phyloP scores from a whole-genome alignment of 495 filamentous ascomycete species.

The Collariella sp. region DNA sequence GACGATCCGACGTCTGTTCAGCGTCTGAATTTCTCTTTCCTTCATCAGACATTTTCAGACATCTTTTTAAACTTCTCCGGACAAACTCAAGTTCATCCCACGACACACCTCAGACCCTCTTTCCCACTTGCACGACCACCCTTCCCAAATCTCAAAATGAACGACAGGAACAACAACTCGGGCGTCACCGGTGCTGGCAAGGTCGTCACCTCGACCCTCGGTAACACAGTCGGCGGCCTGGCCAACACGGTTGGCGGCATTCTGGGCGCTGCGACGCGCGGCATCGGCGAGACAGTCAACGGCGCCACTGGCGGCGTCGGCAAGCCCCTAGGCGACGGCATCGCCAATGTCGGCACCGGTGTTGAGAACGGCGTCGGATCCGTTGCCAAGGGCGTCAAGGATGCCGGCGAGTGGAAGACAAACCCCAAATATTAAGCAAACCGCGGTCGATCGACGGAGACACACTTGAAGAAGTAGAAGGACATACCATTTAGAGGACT shows the following conservation, averaged over 20 bases:
- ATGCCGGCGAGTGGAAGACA: conserved; percentile 60
- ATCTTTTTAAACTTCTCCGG: background rate
- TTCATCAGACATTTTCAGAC: background rate
- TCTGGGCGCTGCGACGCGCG: conserved; percentile 55
- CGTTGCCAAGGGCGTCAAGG: conserved; percentile 56
- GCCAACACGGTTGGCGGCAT: conserved; percentile 62
- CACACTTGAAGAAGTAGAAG: too few relatives aligned
- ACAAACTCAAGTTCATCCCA: background rate
- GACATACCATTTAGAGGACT: too few relatives aligned
- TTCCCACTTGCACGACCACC: conserved; percentile 1
- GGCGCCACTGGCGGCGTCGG: conserved; percentile 53
- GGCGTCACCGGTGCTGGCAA: conserved; percentile 57
- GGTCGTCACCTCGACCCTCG: conserved; percentile 49
- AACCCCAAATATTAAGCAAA: conserved; percentile 15
- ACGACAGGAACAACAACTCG: conserved; percentile 37
- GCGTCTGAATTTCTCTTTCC: too few relatives aligned
- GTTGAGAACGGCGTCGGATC: conserved; percentile 49
- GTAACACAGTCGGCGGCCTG: conserved; percentile 45
- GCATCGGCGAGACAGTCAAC: conserved; percentile 33
- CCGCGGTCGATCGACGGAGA: too few relatives aligned
- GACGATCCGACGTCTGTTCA: background rate
- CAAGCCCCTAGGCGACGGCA: conserved; percentile 55
- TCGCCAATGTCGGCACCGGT: conserved; percentile 52
- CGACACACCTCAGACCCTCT: background rate
- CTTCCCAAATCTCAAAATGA: conserved; percentile 26